Percentiles rank a stretch among this genome's conserved stretches.
phyloP scores from a whole-genome alignment of 768 basidiomycete genomes.

The Russula brevipes region DNA sequence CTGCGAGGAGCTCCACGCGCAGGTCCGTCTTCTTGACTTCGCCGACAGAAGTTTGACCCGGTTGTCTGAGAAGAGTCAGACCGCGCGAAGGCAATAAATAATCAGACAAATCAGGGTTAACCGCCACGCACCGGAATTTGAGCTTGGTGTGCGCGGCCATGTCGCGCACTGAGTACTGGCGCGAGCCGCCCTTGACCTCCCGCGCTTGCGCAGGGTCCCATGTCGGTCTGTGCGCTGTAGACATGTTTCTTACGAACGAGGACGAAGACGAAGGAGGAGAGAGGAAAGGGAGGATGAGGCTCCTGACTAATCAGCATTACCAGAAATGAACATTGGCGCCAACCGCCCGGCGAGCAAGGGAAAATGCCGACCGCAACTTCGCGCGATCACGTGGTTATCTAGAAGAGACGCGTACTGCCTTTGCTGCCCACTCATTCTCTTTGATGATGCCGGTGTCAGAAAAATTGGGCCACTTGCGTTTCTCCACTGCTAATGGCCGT shows the following conservation, averaged over 20 bases:
- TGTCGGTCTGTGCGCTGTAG: constrained; percentile 90
- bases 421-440: too few species aligned
- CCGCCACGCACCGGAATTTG: constrained; percentile 75
- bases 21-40: constrained; percentile 81
- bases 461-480: too few species aligned
- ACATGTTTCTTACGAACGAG: constrained; percentile 34
- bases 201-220: constrained; percentile 96
- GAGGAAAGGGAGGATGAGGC: too few species aligned
- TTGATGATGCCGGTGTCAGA: too few species aligned
- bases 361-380: too few species aligned
- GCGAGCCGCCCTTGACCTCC: constrained; percentile 87
- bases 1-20: constrained; percentile 72
- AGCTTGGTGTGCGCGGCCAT: constrained; percentile 96
- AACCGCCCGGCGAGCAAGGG: too few species aligned
- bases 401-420: too few species aligned
- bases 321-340: not conserved
- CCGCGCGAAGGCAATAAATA: not conserved
- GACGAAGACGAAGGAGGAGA: not conserved
- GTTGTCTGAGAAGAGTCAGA: constrained; percentile 49
- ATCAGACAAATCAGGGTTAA: not conserved
- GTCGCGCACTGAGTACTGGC: constrained; percentile 89
- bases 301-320: constrained; percentile 10
- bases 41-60: constrained; percentile 76
- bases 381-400: too few species aligned
- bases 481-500: too few species aligned